phyloP scores from a whole-genome alignment of 2,329 filamentous ascomycete genomes.

The Talaromyces sp. region DNA sequence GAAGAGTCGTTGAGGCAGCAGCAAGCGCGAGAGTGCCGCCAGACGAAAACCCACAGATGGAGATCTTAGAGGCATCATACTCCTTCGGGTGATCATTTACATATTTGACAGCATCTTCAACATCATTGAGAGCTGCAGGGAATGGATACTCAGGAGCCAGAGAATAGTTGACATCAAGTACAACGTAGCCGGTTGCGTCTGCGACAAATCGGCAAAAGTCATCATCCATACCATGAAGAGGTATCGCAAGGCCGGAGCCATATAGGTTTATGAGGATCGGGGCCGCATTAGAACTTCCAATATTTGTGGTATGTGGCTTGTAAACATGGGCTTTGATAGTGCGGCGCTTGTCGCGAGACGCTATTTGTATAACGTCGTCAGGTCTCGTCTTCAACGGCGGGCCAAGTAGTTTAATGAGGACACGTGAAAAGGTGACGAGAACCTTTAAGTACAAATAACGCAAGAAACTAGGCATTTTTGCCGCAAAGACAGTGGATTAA shows the following conservation, averaged over 20 bases:
- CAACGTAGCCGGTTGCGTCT: slow-evolving; percentile 23
- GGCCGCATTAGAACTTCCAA: slow-evolving; percentile 4
- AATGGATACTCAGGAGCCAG: slow-evolving; percentile 39
- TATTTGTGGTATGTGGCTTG: neutral
- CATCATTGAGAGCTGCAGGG: slow-evolving; percentile 37
- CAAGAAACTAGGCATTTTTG: neutral
- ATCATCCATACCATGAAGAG: slow-evolving; percentile 27
- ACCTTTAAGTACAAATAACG: slow-evolving; percentile 10
- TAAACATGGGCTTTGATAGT: slow-evolving; percentile 30
- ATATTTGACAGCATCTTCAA: slow-evolving; percentile 33
- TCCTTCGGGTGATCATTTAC: slow-evolving; percentile 27
- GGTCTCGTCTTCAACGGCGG: slow-evolving; percentile 19
- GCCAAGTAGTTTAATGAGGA: neutral
- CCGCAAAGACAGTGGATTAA: neutral
- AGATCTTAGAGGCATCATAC: slow-evolving; percentile 31
- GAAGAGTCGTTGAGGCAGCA: slow-evolving; percentile 27
- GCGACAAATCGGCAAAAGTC: slow-evolving; percentile 27
- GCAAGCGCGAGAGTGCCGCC: slow-evolving; percentile 40
- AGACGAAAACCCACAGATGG: slow-evolving; percentile 40
- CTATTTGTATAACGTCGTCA: slow-evolving; percentile 29
- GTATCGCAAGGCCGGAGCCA: slow-evolving; percentile 31
- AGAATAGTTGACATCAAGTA: slow-evolving; percentile 38
- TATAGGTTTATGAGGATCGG: slow-evolving; percentile 32
- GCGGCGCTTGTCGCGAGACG: slow-evolving; percentile 28
- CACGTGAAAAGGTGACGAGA: slow-evolving; percentile 8